Conservation (phyloP, 805 yeast species). For the Saturnispora serradocipensis region DNA sequence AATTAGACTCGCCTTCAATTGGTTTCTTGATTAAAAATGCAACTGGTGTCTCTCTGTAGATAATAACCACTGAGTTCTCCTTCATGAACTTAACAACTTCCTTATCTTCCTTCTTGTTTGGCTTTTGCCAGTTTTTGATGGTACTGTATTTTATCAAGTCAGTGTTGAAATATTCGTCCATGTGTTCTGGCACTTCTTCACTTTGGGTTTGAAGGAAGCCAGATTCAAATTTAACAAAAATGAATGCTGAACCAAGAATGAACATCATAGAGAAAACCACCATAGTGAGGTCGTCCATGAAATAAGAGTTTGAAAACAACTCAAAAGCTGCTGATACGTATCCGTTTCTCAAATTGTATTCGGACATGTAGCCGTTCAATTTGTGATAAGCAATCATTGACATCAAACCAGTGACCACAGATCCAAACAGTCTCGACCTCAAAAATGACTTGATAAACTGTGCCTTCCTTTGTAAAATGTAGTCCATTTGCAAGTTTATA, state of each 20-base stretch:
- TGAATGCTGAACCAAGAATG: conserved; percentile 32
- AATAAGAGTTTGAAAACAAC: conserved; percentile 17
- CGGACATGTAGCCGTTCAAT: conserved; percentile 17
- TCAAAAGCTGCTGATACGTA: conserved; percentile 8
- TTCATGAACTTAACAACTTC: conserved; percentile 21
- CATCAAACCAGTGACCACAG: conserved; percentile 19
- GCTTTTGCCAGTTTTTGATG: conserved; percentile 9
- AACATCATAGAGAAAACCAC: conserved; percentile 32
- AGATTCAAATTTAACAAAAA: conserved; percentile 33
- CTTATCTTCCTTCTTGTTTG: conserved; percentile 14
- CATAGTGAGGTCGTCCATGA: conserved; percentile 24
- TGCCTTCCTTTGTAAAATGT: conserved; percentile 39
- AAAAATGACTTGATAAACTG: conserved; percentile 36
- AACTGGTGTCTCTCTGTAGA: conserved; percentile 65
- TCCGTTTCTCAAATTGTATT: conserved; percentile 17
- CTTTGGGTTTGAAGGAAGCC: conserved; percentile 38
- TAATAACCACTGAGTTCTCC: conserved; percentile 43
- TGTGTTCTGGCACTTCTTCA: conserved; percentile 29
- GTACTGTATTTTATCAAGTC: conserved; percentile 37
- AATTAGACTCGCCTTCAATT: conserved; percentile 17
- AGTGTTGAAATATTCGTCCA: conserved; percentile 38
- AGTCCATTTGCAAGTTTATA: conserved; percentile 56
- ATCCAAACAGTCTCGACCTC: conserved; percentile 36
- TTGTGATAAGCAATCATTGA: conserved; percentile 15
- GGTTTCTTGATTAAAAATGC: conserved; percentile 45